These are phyloP conservation scores for Zhuliangozyma parablackwelliae DNA, from an alignment of 1,139 yeast species.

Conservation along the genomic window DNA sequence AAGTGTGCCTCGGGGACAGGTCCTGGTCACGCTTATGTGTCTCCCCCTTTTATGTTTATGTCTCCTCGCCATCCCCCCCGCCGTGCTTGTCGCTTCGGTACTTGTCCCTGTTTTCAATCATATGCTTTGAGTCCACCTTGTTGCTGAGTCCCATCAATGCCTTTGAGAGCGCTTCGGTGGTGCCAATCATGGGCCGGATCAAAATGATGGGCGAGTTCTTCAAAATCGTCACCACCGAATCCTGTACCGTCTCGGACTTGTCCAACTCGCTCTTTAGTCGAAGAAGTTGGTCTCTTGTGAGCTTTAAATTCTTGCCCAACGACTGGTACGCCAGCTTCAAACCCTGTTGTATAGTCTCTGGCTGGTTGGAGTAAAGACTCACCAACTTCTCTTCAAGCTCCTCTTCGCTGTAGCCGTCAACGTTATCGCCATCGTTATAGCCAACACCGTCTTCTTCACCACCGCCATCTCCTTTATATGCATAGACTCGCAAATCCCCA, in stretches of 20 bases:
- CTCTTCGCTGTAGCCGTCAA: conserved; percentile 13
- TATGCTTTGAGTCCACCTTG: conserved; percentile 61
- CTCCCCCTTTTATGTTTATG: no score
- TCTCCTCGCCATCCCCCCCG: not conserved
- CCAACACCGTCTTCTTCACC: conserved; percentile 15
- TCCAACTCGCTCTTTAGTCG: conserved; percentile 59
- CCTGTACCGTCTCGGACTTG: conserved; percentile 60
- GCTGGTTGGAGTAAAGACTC: conserved; percentile 85
- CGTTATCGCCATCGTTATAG: conserved; percentile 10
- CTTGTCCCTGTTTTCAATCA: conserved; percentile 35
- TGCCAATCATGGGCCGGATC: conserved; percentile 84
- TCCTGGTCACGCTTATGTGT: no score
- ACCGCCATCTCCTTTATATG: conserved; percentile 18
- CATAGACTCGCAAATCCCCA: conserved; percentile 5
- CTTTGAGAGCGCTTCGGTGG: conserved; percentile 84
- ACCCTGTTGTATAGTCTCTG: conserved; percentile 67
- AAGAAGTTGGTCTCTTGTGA: conserved; percentile 62
- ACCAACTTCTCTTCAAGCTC: conserved; percentile 47
- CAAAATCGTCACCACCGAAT: conserved; percentile 64
- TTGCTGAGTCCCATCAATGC: conserved; percentile 82
- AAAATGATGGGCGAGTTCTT: conserved; percentile 77
- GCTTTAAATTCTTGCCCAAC: conserved; percentile 60
- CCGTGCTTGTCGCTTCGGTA: conserved; percentile 14
- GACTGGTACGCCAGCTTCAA: conserved; percentile 67
- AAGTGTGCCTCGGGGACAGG: no score